Base-by-base conservation (phyloP, 148 eudicot species). In the Camellia granthamiana region DNA sequence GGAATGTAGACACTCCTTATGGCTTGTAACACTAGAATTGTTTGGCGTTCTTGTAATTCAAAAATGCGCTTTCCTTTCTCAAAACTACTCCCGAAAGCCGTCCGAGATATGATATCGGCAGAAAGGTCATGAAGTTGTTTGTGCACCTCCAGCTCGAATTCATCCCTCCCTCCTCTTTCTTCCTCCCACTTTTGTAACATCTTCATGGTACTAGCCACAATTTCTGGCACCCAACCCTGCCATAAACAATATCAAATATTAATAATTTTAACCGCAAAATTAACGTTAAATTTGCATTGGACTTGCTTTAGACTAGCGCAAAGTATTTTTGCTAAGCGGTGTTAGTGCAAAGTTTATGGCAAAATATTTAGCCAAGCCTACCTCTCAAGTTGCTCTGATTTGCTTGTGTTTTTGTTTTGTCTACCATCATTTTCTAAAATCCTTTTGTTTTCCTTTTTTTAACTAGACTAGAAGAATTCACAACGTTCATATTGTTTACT, bases 161-260 rank as follows among this genome's bases (percentile, higher is more conserved):
- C 93, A 10, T 85, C 87, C 47, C 79, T 83, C 9, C 78, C 88
- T 80, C 51, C 77, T 49, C 83, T 78, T 16, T 61, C 75, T 41
- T 79, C 88, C 69, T 90, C 94, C 97, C 94, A 94, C 54, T 85
- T 86, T 44, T 62, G 74, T 72, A 94, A 7, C 80, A 86, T 79
- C 69, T 81, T 84, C 51, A 0, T 58, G 14, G 91, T 88, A 70
- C 94, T 88, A 19, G 73, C 85, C 65, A 89, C 92, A 15, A 94
- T 94, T 74, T 87, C 94, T n/a, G 96, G 97, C 70, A 94, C 88
- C 98, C 97, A 94, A 75, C 87, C 84, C 98, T 94, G 86, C 61
- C 63, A 74, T 3, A 38, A n/a, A 51, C 51, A n/a, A 5, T 71
- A 56, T 47, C 16, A 10, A 44, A 21, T 10, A 23, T 9, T 11